phyloP scores from a whole-genome alignment of 176 grass and related monocot genomes.

The Musa schizocarpa region DNA sequence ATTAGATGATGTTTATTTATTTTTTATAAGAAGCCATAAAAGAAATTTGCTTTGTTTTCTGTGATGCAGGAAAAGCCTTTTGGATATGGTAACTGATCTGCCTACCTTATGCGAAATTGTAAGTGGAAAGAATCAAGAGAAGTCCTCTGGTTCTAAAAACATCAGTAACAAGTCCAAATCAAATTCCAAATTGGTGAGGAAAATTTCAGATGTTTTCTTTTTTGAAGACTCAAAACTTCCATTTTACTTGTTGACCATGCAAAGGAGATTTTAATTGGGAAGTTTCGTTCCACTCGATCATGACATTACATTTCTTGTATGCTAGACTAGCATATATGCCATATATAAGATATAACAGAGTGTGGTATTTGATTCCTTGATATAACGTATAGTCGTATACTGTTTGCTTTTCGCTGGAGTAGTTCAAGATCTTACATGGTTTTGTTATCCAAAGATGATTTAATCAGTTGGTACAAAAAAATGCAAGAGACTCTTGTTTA shows the following conservation, averaged over 20 bases:
- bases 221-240: neutral
- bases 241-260: neutral
- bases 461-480: no score
- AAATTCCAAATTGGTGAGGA: neutral
- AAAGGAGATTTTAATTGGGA: neutral
- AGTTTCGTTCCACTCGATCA: neutral
- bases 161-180: neutral
- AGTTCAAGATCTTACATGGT: no score
- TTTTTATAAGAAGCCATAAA: neutral
- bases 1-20: no score
- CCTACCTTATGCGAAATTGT: constrained; percentile 40
- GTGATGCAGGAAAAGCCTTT: constrained; percentile 27
- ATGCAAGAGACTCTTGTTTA: no score
- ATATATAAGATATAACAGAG: no score
- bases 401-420: no score
- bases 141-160: constrained; percentile 13
- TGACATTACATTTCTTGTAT: no score
- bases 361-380: no score
- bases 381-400: no score
- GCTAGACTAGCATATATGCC: no score
- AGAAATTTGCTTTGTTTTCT: neutral
- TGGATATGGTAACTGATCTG: constrained; percentile 41
- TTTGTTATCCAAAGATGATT: no score
- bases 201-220: neutral
- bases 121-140: constrained; percentile 38